phyloP scores from a whole-genome alignment of 2,329 filamentous ascomycete genomes.

The Aspergillus eucalypticola region DNA sequence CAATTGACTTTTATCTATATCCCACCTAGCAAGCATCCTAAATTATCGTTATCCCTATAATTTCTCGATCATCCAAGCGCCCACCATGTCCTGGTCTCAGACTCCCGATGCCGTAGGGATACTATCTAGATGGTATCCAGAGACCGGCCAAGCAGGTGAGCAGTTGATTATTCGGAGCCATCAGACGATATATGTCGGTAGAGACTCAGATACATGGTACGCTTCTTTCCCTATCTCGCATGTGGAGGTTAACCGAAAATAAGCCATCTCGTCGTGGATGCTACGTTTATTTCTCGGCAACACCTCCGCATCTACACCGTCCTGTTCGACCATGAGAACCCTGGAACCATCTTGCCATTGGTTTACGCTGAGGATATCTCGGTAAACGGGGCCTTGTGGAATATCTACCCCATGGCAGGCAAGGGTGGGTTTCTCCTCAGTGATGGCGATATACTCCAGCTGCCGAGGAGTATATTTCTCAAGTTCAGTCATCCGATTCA shows the following conservation, averaged over 20 bases:
- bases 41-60: background rate
- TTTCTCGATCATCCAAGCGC: background rate
- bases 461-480: conserved; percentile 28
- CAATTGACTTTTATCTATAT: background rate
- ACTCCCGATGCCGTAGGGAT: conserved; percentile 22
- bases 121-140: conserved; percentile 26
- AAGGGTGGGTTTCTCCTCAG: conserved; percentile 40
- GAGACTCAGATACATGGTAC: conserved; percentile 35
- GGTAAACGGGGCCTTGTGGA: conserved; percentile 44
- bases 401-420: conserved; percentile 36
- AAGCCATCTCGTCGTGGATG: conserved; percentile 38
- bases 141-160: conserved; percentile 12
- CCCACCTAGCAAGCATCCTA: background rate
- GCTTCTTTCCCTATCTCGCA: background rate
- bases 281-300: conserved; percentile 40
- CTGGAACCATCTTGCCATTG: conserved; percentile 39
- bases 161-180: conserved; percentile 29
- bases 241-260: conserved; percentile 10
- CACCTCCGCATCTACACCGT: conserved; percentile 49
- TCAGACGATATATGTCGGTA: conserved; percentile 39
- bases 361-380: conserved; percentile 49
- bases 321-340: conserved; percentile 42
- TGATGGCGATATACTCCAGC: conserved; percentile 39
- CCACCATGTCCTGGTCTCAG: background rate
- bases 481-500: conserved; percentile 19